A percentile compares a stretch with the other conserved stretches of the same genome.
Conservation (phyloP, 2,329 filamentous ascomycete genomes). For the Fusarium cyanostomum region DNA sequence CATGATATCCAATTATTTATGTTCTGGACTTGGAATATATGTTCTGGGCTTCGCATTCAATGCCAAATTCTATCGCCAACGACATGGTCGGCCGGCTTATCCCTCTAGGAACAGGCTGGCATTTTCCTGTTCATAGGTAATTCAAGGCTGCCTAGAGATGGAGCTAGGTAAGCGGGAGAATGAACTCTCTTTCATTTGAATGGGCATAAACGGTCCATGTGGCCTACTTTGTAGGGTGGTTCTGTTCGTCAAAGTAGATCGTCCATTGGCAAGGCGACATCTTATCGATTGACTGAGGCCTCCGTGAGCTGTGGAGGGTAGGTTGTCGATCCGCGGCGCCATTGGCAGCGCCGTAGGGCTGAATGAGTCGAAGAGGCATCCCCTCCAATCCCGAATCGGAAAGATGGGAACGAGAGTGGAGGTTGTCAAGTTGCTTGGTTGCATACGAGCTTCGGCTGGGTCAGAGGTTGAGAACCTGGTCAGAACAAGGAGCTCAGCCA, state of each 20-base stretch:
- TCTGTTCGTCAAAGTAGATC: neutral
- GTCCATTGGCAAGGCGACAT: neutral
- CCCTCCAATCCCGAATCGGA: conserved; percentile 6
- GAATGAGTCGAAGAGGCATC: conserved; percentile 19
- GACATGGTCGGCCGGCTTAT: too few species aligned
- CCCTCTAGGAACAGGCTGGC: too few species aligned
- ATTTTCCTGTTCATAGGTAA: too few species aligned
- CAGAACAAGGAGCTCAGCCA: conserved; percentile 2
- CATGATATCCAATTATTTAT: too few species aligned
- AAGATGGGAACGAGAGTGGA: neutral
- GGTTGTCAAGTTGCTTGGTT: neutral
- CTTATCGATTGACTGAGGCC: conserved; percentile 4
- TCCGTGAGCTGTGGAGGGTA: neutral
- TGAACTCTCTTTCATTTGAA: too few species aligned
- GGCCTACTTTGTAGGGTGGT: neutral
- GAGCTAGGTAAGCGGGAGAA: too few species aligned
- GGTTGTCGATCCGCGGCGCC: neutral
- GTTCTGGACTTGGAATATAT: too few species aligned
- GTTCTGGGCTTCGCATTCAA: too few species aligned
- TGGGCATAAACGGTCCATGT: too few species aligned
- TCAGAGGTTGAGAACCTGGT: neutral
- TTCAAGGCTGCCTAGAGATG: too few species aligned
- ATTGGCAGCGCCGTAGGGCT: conserved; percentile 20
- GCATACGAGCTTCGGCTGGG: neutral
- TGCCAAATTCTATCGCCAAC: too few species aligned